A percentile compares a stretch with the other conserved stretches of the same genome.
These are phyloP conservation scores for Batrachochytrium dendrobatidis DNA, from an alignment of 371 early-diverging fungal species.

Conservation along the genomic window DNA sequence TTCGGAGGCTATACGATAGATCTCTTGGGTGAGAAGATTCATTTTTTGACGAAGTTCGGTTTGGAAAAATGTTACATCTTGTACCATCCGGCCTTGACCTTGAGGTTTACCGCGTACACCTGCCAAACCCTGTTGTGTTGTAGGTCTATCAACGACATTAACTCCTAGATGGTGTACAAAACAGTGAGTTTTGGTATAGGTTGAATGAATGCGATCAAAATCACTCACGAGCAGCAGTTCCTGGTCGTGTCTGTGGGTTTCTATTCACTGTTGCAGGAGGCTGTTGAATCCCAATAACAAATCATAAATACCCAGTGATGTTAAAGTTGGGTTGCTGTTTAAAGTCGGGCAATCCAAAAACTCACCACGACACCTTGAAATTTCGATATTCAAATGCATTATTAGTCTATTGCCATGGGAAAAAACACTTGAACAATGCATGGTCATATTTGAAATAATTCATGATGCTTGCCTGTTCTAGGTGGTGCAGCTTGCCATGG, in stretches of 20 bases:
- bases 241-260: constrained; percentile 14
- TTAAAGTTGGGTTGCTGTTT: background rate
- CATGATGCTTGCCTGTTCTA: constrained; percentile 18
- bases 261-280: constrained; percentile 22
- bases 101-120: constrained; percentile 29
- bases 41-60: constrained; percentile 41
- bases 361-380: no score
- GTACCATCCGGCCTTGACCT: constrained; percentile 38
- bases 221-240: constrained; percentile 9
- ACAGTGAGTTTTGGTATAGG: background rate
- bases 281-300: background rate
- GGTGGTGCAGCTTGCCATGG: constrained; percentile 14
- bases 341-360: background rate
- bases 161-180: constrained; percentile 18
- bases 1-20: constrained; percentile 31
- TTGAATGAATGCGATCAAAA: constrained; percentile 6
- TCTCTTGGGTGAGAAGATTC: constrained; percentile 30
- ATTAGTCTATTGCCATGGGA: no score
- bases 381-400: no score
- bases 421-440: no score
- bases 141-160: constrained; percentile 40
- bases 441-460: no score
- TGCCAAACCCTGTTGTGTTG: constrained; percentile 46
- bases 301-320: background rate
- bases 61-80: constrained; percentile 44